Evolutionary conservation across 2,329 filamentous ascomycete species (phyloP), one percentile per base, ranked within the genome.

Genomic region (Stenocarpella maydis): DNA sequence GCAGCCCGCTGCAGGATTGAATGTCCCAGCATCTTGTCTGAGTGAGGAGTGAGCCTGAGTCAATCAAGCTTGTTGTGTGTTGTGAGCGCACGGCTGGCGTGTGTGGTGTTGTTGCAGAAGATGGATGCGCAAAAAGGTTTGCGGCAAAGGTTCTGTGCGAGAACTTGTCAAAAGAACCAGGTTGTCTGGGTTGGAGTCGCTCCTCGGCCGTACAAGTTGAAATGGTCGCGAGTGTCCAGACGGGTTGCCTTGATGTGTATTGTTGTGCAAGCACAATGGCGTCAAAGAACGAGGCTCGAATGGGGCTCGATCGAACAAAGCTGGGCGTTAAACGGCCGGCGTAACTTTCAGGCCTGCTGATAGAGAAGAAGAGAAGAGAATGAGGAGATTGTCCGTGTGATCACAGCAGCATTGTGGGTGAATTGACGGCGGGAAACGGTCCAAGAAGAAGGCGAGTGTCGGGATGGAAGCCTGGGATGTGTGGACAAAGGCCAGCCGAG

Each of bases 321-420:
- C 60, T 53, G 41, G 41, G 39, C 28, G 60, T 60, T 21, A n/a
- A 69, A 68, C 71, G 71, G 41, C 69, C 69, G 37, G 71, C 71
- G 69, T 54, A 67, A 72, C 12, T 26, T 14, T 71, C 71, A 72
- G 71, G 9, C 69, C 71, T 37, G 71, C 71, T 72, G 71, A 72
- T 61, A 15, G 67, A 71, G 65, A 69, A 71, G 65, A 71, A 71
- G 31, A 21, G 67, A 68, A 65, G 26, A 67, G 58, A 64, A 50
- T 21, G 41, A 63, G 55, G 65, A 69, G 43, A 31, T 45, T 34
- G 24, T 55, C 39, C n/a, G 21, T 39, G 47, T 54, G 63, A 69
- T 71, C 66, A 72, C 71, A 69, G 60, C 58, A 69, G 65, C 71
- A 72, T 72, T 65, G 66, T 71, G 65, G 41, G 64, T 52, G 60